Evolutionary conservation across 2,329 filamentous ascomycete species (phyloP).

Genomic region (Aspergillus ibericus): DNA sequence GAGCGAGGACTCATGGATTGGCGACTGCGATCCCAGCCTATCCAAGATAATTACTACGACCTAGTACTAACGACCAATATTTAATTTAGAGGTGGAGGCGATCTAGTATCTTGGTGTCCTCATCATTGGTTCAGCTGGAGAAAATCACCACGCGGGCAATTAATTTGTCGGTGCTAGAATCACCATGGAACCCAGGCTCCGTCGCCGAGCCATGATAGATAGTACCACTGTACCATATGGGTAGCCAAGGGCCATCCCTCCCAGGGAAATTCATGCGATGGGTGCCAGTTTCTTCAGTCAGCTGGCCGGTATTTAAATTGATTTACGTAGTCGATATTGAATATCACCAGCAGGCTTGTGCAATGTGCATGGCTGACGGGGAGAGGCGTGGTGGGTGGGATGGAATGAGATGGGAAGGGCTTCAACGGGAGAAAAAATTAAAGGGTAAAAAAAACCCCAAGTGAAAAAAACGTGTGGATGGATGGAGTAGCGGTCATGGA

Average conservation of each 20-base stretch:
- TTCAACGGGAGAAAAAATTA: too few relatives aligned
- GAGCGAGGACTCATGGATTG: constrained; percentile 2
- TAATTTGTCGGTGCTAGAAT: constrained; percentile 10
- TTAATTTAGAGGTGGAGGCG: not conserved
- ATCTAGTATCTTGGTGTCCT: not conserved
- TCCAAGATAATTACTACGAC: not conserved
- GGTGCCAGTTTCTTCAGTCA: not conserved
- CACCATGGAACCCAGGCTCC: constrained; percentile 7
- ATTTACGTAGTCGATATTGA: too few relatives aligned
- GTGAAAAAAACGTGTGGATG: constrained; percentile 2
- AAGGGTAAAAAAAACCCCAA: not conserved
- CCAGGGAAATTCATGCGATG: not conserved
- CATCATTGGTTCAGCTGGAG: constrained; percentile 11
- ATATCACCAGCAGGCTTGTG: too few relatives aligned
- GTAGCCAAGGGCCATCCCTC: constrained; percentile 1
- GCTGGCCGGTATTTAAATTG: too few relatives aligned
- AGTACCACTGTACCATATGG: too few relatives aligned
- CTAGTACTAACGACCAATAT: too few relatives aligned
- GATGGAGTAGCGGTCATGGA: constrained; percentile 17
- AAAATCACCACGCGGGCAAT: constrained; percentile 16
- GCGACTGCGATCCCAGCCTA: not conserved
- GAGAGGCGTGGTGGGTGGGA: not conserved
- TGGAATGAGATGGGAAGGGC: too few relatives aligned
- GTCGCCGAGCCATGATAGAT: constrained; percentile 2
- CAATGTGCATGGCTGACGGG: not conserved